Evolutionary conservation across 441 rosid species (phyloP), one percentile per base, ranked within the genome.

Genomic region (Gossypium lobatum): DNA sequence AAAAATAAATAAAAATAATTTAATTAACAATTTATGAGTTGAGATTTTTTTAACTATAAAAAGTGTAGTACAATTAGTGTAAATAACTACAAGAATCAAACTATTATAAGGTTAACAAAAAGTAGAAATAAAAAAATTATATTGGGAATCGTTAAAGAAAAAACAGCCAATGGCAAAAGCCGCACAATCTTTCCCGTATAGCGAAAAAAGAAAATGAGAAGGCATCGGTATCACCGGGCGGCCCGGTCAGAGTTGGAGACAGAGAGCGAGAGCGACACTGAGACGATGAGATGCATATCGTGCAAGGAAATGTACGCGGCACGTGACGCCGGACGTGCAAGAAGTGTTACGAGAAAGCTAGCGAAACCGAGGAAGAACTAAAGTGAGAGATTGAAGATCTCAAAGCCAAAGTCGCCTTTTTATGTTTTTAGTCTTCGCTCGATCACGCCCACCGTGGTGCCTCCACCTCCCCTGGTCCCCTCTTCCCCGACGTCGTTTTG

Each of bases 361-460:
- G 95, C 78, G 95, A 90, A 82, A 90, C 91, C n/a, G 88, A 94
- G 80, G 95, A 89, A 70, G 98, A 90, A 83, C 89, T 94, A 57
- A 90, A 86, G 83, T 83, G 86, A 26, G 96, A 94, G 86, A 92
- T 91, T 83, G 86, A 86, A 26, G 97, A 93, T 73, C 90, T 92
- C 53, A 88, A 88, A 71, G 86, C 95, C 74, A 92, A 85, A 78
- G 79, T 92, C n/a, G 55, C 80, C 42, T 94, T 94, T 76, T 78
- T 92, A 75, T 83, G 89, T 17, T 81, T 89, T 70, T 83, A 83
- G 45, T 85, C 90, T 61, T 84, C 89, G 4, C 71, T 79, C 2
- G 92, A 89, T 70, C 86, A 64, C 60, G 73, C 62, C 59, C 59
- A 70, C 70, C 60, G 67, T 14, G 64, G 42, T 4, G 55, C 68